Conservation (phyloP, 306 rosid genomes). For the Senna tora region DNA sequence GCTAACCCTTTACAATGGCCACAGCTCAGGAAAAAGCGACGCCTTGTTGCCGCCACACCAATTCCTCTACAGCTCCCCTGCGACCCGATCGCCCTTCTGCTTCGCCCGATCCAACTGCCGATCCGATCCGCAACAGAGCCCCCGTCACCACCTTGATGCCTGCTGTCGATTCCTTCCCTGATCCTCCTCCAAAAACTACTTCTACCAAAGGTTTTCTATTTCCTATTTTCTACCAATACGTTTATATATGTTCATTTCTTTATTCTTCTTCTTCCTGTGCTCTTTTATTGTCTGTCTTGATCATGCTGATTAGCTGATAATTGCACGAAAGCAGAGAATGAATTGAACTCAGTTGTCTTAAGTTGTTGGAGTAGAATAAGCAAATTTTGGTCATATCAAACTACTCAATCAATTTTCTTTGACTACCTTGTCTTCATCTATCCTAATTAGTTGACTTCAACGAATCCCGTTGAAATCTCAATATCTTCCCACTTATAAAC, state of each 20-base stretch:
- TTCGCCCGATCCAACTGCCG: constrained; percentile 38
- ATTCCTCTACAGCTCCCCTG: constrained; percentile 38
- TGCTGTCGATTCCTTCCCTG: constrained; percentile 55
- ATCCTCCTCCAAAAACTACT: constrained; percentile 53
- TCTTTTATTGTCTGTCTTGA: constrained; percentile 8
- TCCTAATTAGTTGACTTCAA: not conserved
- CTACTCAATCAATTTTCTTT: constrained; percentile 25
- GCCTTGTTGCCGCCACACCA: constrained; percentile 51
- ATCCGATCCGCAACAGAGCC: constrained; percentile 48
- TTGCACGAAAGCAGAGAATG: not conserved
- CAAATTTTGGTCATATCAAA: constrained; percentile 30
- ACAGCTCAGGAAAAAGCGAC: constrained; percentile 84
- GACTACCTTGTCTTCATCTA: constrained; percentile 37
- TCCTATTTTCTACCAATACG: not conserved
- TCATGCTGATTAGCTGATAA: not conserved
- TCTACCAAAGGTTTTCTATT: constrained; percentile 61
- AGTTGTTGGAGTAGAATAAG: constrained; percentile 16
- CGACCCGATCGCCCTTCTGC: constrained; percentile 24
- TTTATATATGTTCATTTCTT: not conserved
- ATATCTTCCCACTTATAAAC: constrained; percentile 16
- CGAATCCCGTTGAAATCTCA: not conserved
- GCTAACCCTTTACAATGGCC: constrained; percentile 89
- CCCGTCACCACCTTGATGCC: constrained; percentile 52
- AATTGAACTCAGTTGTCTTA: not conserved
- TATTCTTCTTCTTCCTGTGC: not conserved